Evolutionary conservation across 495 filamentous ascomycete genomes (phyloP).

Genomic region (Beverwykella pulmonaria): DNA sequence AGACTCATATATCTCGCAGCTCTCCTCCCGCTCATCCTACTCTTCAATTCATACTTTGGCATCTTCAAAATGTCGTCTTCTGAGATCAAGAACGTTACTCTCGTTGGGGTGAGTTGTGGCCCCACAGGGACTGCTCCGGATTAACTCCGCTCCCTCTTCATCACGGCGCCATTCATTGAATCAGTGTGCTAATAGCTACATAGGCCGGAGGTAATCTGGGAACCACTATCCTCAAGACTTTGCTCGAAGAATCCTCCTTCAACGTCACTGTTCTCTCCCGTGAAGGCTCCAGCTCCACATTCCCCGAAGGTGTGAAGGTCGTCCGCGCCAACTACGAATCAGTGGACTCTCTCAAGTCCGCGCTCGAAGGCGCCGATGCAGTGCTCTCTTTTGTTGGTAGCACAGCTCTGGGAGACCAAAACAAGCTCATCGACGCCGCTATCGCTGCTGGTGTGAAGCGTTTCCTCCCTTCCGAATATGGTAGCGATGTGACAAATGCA

Average conservation of each 20-base stretch:
- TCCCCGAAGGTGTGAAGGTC: conserved; percentile 47
- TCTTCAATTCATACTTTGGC: conserved; percentile 9
- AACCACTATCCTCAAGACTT: conserved; percentile 45
- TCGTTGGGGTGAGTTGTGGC: conserved; percentile 34
- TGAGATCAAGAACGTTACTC: conserved; percentile 37
- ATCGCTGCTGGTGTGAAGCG: conserved; percentile 46
- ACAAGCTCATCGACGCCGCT: conserved; percentile 46
- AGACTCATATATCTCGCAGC: conserved; percentile 17
- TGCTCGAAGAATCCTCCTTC: conserved; percentile 54
- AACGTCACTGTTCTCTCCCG: conserved; percentile 58
- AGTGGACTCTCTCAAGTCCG: conserved; percentile 50
- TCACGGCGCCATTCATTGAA: not conserved
- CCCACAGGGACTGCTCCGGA: conserved; percentile 9
- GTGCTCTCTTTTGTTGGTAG: conserved; percentile 49
- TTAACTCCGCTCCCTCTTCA: not conserved
- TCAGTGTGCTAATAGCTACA: not conserved
- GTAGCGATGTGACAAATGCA: conserved; percentile 46
- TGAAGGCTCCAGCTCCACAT: conserved; percentile 46
- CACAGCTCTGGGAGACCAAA: conserved; percentile 36
- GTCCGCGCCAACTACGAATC: conserved; percentile 68
- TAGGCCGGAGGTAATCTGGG: conserved; percentile 51
- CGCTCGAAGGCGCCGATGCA: conserved; percentile 55
- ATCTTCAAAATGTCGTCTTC: conserved; percentile 23
- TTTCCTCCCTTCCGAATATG: conserved; percentile 50
- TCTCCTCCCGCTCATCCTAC: conserved; percentile 8